Percentiles rank a stretch among this genome's conserved stretches.
These are phyloP conservation scores for Globisporangium middletonii DNA, from an alignment of 352 stramenopile species.

Conservation along the genomic window DNA sequence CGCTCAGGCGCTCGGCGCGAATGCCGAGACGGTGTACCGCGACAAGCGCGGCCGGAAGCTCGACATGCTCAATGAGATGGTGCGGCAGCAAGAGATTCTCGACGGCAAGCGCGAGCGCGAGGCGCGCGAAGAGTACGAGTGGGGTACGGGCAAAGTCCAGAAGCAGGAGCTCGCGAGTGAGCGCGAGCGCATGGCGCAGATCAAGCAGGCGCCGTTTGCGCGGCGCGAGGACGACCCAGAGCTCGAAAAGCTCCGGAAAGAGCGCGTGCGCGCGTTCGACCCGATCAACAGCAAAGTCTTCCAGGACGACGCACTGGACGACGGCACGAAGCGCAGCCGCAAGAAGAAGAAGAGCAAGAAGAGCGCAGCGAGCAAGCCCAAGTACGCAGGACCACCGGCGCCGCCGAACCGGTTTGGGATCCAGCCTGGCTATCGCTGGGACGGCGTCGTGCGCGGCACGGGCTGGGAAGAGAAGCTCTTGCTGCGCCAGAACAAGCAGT, in stretches of 20 bases:
- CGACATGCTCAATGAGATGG: constrained; percentile 83
- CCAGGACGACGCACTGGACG: constrained; percentile 42
- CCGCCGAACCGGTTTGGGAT: constrained; percentile 88
- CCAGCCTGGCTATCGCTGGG: constrained; percentile 96
- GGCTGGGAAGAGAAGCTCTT: constrained; percentile 95
- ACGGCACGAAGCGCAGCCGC: constrained; percentile 26
- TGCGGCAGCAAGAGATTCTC: constrained; percentile 71
- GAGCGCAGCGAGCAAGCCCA: constrained; percentile 34
- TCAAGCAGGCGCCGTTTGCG: constrained; percentile 62
- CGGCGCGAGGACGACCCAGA: constrained; percentile 64
- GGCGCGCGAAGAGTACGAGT: constrained; percentile 78
- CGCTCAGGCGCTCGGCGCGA: constrained; percentile 59
- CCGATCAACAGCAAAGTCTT: constrained; percentile 76
- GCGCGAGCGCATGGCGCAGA: constrained; percentile 53
- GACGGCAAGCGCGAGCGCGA: constrained; percentile 74
- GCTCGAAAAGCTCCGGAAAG: constrained; percentile 51
- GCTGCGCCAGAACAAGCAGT: constrained; percentile 60
- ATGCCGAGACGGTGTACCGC: constrained; percentile 80
- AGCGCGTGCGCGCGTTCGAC: constrained; percentile 65
- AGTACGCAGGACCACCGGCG: constrained; percentile 65
- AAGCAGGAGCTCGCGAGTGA: constrained; percentile 61
- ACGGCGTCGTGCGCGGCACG: constrained; percentile 95
- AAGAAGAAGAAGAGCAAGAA: constrained; percentile 45
- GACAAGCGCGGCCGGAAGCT: constrained; percentile 80
- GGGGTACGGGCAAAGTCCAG: constrained; percentile 76